phyloP scores from a whole-genome alignment of 2,329 filamentous ascomycete genomes.

The Cryphonectria radicalis region DNA sequence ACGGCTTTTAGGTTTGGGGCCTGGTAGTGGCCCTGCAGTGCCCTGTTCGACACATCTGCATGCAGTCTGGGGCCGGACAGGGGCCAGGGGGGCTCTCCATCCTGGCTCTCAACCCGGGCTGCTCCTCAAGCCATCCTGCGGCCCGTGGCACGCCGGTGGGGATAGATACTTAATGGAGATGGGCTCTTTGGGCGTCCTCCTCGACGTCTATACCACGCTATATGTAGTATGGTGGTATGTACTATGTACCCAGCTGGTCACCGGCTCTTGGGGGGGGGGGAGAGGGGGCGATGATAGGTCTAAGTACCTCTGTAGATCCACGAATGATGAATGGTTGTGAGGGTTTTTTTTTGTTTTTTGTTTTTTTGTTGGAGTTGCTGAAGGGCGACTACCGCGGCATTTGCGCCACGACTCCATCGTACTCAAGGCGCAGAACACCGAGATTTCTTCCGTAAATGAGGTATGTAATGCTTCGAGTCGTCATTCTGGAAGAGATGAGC shows the following conservation, averaged over 20 bases:
- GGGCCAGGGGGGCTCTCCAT: conserved; percentile 20
- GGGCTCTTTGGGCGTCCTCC: conserved; percentile 13
- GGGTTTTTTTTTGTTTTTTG: not conserved
- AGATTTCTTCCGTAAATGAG: not conserved
- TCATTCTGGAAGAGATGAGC: not conserved
- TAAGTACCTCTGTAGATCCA: not conserved
- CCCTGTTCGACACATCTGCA: conserved; percentile 24
- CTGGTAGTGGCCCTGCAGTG: conserved; percentile 8
- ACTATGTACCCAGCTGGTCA: not conserved
- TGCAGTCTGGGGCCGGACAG: conserved; percentile 21
- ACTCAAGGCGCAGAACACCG: not conserved
- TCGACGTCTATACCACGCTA: not conserved
- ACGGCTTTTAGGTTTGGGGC: conserved; percentile 23
- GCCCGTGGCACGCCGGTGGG: conserved; percentile 24
- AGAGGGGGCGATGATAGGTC: not conserved
- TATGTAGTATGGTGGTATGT: not conserved
- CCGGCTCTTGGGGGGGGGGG: too few relatives aligned
- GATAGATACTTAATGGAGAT: conserved; percentile 20
- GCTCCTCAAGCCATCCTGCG: conserved; percentile 27
- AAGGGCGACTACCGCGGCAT: conserved; percentile 7
- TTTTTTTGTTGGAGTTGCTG: not conserved
- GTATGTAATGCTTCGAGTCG: not conserved
- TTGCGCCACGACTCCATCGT: not conserved
- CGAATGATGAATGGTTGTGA: conserved; percentile 11
- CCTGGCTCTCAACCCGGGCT: conserved; percentile 12